phyloP scores from a whole-genome alignment of 306 rosid species.

The Quillaja saponaria region DNA sequence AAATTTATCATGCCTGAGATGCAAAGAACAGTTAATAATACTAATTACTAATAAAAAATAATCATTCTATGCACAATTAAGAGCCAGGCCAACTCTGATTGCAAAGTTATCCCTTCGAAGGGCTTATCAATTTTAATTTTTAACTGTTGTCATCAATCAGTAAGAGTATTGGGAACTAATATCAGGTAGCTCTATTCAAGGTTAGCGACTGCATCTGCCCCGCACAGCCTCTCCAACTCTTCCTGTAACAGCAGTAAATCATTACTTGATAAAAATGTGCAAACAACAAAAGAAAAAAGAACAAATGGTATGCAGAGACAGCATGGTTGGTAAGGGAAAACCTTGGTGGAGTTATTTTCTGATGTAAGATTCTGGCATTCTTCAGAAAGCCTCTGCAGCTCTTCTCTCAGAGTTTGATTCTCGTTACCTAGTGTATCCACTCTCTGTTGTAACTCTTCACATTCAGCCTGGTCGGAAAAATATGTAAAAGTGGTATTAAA shows the following conservation, averaged over 20 bases:
- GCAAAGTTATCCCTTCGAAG: constrained; percentile 31
- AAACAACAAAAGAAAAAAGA: background rate
- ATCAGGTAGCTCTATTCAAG: constrained; percentile 41
- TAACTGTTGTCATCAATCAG: constrained; percentile 38
- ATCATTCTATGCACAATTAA: constrained; percentile 44
- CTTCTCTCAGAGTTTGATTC: constrained; percentile 69
- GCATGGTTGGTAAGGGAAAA: background rate
- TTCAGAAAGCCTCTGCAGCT: constrained; percentile 82
- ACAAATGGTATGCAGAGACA: background rate
- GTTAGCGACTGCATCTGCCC: constrained; percentile 74
- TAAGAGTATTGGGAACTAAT: constrained; percentile 22
- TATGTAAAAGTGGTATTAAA: constrained; percentile 12
- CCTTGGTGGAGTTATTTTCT: constrained; percentile 82
- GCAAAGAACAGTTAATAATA: constrained; percentile 42
- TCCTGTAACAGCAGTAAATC: constrained; percentile 55
- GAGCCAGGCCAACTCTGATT: constrained; percentile 39
- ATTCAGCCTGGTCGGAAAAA: constrained; percentile 70
- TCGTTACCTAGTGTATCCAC: constrained; percentile 77
- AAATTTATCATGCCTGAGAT: background rate
- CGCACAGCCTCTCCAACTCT: constrained; percentile 76
- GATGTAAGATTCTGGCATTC: constrained; percentile 83
- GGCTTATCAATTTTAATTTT: constrained; percentile 25
- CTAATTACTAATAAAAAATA: constrained; percentile 51
- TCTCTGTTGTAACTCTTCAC: constrained; percentile 90
- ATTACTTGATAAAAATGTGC: background rate